These are phyloP conservation scores for Mortierella sp. DNA, from an alignment of 371 early-diverging fungal genomes.

Conservation along the genomic window DNA sequence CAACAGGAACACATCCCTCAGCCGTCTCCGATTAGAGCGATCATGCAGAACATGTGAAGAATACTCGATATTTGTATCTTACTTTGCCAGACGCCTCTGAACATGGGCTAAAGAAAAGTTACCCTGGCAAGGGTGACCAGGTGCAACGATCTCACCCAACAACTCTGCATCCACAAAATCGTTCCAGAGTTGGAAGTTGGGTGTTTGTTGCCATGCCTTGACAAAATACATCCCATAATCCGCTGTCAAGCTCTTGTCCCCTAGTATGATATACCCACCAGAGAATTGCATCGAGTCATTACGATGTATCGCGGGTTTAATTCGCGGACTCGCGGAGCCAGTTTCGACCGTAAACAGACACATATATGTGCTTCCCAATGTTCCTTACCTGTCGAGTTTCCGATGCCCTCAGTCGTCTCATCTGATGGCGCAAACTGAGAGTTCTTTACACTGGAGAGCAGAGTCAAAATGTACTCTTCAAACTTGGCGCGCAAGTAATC, in stretches of 20 bases:
- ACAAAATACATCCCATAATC: slow-evolving; percentile 77
- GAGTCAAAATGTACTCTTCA: slow-evolving; percentile 76
- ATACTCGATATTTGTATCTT: slow-evolving; percentile 20
- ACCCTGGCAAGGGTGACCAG: slow-evolving; percentile 78
- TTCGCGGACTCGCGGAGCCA: no score
- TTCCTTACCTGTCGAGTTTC: slow-evolving; percentile 2
- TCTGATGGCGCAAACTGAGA: slow-evolving; percentile 61
- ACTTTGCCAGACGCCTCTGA: slow-evolving; percentile 72
- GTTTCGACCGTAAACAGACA: no score
- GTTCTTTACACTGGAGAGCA: slow-evolving; percentile 76
- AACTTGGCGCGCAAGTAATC: slow-evolving; percentile 82
- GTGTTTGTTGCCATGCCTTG: slow-evolving; percentile 76
- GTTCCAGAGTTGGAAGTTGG: slow-evolving; percentile 78
- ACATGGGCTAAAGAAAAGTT: slow-evolving; percentile 69
- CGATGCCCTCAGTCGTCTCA: slow-evolving; percentile 44
- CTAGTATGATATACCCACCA: background rate
- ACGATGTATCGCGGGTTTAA: no score
- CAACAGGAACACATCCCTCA: no score
- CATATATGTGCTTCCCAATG: no score
- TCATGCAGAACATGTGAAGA: background rate
- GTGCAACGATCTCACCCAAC: slow-evolving; percentile 69
- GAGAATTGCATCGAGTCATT: slow-evolving; percentile 4
- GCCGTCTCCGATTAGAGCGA: no score
- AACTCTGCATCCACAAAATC: slow-evolving; percentile 73
- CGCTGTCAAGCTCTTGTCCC: slow-evolving; percentile 69